Percentiles rank a stretch among this genome's conserved stretches.
phyloP scores from a whole-genome alignment of 805 yeast species.

The Cyberlindnera euphorbiiphila region DNA sequence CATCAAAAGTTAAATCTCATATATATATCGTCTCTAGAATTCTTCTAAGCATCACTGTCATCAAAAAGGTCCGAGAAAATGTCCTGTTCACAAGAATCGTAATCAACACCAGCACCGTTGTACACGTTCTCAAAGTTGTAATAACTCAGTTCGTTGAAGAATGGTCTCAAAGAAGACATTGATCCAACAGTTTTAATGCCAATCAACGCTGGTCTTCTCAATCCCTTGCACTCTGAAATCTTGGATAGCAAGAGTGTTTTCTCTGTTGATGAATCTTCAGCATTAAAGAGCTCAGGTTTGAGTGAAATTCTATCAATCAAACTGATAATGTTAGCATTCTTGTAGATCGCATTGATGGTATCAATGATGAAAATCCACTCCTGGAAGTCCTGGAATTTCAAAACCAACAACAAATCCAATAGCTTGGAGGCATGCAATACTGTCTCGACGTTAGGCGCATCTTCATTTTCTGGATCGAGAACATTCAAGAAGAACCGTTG shows the following conservation, averaged over 20 bases:
- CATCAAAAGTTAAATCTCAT: not conserved
- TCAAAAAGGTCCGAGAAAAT: conserved; percentile 52
- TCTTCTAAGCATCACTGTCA: conserved; percentile 3
- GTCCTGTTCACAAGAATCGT: conserved; percentile 50
- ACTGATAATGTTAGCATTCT: conserved; percentile 29
- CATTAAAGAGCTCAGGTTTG: conserved; percentile 14
- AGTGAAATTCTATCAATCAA: conserved; percentile 25
- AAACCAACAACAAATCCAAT: conserved; percentile 64
- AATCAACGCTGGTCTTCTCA: conserved; percentile 33
- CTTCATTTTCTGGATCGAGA: conserved; percentile 26
- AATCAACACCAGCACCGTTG: conserved; percentile 42
- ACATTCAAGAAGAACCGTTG: conserved; percentile 45
- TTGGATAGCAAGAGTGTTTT: conserved; percentile 17
- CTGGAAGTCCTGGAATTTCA: conserved; percentile 75
- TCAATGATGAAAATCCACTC: conserved; percentile 88
- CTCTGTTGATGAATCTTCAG: conserved; percentile 26
- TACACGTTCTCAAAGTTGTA: conserved; percentile 64
- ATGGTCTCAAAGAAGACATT: conserved; percentile 50
- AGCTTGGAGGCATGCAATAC: conserved; percentile 67
- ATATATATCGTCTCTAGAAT: not conserved
- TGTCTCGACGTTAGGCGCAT: conserved; percentile 37
- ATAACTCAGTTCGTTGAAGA: conserved; percentile 63
- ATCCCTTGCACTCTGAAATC: conserved; percentile 20
- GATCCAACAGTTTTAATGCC: conserved; percentile 39
- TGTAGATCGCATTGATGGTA: conserved; percentile 53